Evolutionary conservation across 2,329 filamentous ascomycete species (phyloP).

Genomic region (Metarhizium robertsii): DNA sequence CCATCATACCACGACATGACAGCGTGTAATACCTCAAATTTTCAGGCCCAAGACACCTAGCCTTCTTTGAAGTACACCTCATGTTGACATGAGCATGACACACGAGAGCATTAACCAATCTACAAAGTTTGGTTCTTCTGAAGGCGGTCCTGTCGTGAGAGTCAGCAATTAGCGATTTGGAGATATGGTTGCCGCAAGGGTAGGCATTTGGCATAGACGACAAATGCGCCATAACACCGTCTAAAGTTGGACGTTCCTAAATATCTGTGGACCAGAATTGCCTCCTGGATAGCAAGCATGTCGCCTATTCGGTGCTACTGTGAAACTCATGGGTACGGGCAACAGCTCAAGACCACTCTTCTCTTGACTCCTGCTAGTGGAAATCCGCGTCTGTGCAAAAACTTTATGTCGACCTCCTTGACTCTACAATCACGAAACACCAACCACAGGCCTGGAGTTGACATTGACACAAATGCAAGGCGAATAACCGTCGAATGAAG

Average conservation of each 20-base stretch:
- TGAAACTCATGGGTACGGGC: not conserved
- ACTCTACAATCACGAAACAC: not conserved
- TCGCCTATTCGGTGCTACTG: not conserved
- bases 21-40: not conserved
- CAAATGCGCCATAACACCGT: not conserved
- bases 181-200: not conserved
- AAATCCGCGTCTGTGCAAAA: not conserved
- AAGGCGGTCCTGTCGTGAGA: no score
- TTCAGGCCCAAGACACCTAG: not conserved
- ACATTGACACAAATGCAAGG: not conserved
- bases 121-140: no score
- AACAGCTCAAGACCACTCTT: not conserved
- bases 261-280: no score
- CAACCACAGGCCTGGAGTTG: not conserved
- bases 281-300: not conserved
- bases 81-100: not conserved
- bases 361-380: not conserved
- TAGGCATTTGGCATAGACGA: not conserved
- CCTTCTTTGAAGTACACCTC: no score
- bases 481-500: not conserved
- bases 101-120: not conserved
- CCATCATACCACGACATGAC: not conserved
- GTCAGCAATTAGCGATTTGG: not conserved
- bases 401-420: not conserved
- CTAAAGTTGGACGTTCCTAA: no score